phyloP scores from a whole-genome alignment of 192 early-diverging fungal species.

The Coemansia sp. region DNA sequence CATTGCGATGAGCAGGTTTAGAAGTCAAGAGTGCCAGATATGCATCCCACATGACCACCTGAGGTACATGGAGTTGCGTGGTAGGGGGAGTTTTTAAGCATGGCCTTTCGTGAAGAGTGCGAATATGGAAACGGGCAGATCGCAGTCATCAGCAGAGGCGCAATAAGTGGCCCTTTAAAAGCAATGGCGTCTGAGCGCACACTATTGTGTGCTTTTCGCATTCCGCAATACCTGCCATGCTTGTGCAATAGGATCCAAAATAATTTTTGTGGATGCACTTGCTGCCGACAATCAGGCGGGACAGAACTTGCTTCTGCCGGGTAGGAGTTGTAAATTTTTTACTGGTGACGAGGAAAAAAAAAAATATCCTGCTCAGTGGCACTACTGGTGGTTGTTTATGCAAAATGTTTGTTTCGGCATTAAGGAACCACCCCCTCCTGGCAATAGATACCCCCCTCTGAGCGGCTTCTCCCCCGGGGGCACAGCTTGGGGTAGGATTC shows the following conservation, averaged over 20 bases:
- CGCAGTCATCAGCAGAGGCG: not conserved
- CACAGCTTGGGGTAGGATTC: not conserved
- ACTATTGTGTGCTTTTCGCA: constrained; percentile 2
- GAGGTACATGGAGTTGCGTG: constrained; percentile 1
- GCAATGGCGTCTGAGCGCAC: constrained; percentile 3
- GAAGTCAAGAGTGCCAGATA: constrained; percentile 4
- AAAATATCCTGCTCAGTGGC: not conserved
- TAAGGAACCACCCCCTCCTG: not conserved
- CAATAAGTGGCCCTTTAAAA: not conserved
- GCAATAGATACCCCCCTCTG: not conserved
- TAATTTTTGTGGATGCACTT: not conserved
- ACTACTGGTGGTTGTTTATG: constrained; percentile 3
- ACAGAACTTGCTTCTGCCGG: not conserved
- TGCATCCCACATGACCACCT: not conserved
- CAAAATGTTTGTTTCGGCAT: not conserved
- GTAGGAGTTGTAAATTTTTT: not conserved
- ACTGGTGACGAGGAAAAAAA: not conserved
- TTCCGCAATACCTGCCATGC: constrained; percentile 1
- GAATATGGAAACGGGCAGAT: constrained; percentile 4
- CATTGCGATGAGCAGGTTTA: constrained; percentile 5
- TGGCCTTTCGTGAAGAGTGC: not conserved
- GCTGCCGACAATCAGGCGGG: constrained; percentile 1
- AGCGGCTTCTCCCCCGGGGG: not conserved
- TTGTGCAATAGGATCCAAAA: not conserved
- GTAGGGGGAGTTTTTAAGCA: not conserved